A percentile compares a stretch with the other conserved stretches of the same genome.
Conservation (phyloP, 1,139 yeast species). For the Scheffersomyces parashehatae region DNA sequence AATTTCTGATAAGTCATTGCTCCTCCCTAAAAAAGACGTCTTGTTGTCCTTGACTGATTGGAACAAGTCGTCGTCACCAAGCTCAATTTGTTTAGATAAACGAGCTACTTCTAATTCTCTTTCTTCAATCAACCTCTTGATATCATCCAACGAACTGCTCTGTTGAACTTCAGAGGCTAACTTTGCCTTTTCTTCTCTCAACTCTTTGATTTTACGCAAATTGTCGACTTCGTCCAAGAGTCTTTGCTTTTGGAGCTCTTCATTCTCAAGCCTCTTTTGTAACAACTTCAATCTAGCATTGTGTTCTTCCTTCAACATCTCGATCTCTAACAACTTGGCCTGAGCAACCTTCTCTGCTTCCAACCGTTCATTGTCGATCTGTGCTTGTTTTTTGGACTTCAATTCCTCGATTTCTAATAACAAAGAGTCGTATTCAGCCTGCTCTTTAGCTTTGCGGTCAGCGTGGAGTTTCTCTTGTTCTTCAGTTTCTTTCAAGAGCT, state of each 20-base stretch:
- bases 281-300: constrained; percentile 30
- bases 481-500: constrained; percentile 26
- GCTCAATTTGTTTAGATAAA: constrained; percentile 35
- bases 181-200: constrained; percentile 40
- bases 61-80: constrained; percentile 29
- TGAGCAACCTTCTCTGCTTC: constrained; percentile 37
- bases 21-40: constrained; percentile 20
- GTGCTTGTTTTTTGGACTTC: constrained; percentile 22
- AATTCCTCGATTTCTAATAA: constrained; percentile 34
- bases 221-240: constrained; percentile 40
- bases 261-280: constrained; percentile 34
- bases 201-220: constrained; percentile 37
- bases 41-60: constrained; percentile 14
- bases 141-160: constrained; percentile 27
- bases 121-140: constrained; percentile 36
- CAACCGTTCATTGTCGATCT: constrained; percentile 27
- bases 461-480: constrained; percentile 28
- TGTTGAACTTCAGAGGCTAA: constrained; percentile 29
- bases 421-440: constrained; percentile 17
- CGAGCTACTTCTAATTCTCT: constrained; percentile 38
- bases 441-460: constrained; percentile 24
- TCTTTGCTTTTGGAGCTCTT: constrained; percentile 37
- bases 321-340: constrained; percentile 34
- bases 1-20: constrained; percentile 22
- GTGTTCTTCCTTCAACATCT: constrained; percentile 36